phyloP scores from a whole-genome alignment of 345 rosid species.

The Lenwebbia sp. region DNA sequence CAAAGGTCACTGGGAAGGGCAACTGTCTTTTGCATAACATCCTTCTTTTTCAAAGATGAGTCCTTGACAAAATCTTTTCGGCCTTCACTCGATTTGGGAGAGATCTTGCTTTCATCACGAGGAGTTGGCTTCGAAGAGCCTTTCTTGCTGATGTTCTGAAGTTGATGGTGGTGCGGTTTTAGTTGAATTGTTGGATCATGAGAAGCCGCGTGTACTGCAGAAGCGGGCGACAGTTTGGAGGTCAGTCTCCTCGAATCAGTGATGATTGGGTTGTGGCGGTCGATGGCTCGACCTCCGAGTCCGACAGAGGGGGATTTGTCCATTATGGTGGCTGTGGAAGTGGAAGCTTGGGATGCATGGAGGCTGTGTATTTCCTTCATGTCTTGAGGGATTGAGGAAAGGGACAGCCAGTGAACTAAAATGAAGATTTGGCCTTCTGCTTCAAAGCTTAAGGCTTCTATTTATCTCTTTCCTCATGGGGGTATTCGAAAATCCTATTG shows the following conservation, averaged over 20 bases:
- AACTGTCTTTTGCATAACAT: background rate
- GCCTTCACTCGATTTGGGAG: conserved; percentile 10
- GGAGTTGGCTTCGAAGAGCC: conserved; percentile 2
- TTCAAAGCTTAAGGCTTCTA: background rate
- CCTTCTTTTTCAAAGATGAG: background rate
- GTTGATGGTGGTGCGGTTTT: conserved; percentile 1
- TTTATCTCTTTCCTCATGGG: background rate
- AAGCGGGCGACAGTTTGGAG: conserved; percentile 22
- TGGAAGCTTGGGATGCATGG: background rate
- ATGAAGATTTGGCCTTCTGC: background rate
- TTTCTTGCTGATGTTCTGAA: conserved; percentile 20
- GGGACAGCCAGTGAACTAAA: background rate
- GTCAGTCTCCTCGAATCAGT: conserved; percentile 48
- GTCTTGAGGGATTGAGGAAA: background rate
- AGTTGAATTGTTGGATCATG: conserved; percentile 25
- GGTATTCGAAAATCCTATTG: background rate
- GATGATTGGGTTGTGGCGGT: conserved; percentile 85
- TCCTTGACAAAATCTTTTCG: conserved; percentile 11
- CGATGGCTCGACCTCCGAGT: conserved; percentile 55
- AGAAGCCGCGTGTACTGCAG: conserved; percentile 29
- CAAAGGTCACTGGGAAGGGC: background rate
- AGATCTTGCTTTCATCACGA: conserved; percentile 1
- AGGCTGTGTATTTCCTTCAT: background rate
- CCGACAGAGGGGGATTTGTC: conserved; percentile 6
- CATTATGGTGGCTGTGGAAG: background rate